Evolutionary conservation across 768 basidiomycete genomes (phyloP).

Genomic region (Boletus sp.): DNA sequence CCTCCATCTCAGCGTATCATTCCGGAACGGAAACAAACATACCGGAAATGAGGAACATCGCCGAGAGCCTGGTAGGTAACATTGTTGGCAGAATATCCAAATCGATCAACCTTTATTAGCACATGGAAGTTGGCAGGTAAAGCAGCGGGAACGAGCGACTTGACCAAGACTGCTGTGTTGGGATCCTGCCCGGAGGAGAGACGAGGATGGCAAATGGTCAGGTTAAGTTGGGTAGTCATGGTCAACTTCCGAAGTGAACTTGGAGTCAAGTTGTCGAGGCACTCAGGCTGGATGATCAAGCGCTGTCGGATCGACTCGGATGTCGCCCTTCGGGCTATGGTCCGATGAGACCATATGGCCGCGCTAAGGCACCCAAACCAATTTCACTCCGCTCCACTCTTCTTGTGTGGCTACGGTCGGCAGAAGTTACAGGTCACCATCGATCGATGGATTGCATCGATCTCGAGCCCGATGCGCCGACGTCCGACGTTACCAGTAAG

Average conservation of each 20-base stretch:
- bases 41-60: conserved; percentile 43
- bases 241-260: not conserved
- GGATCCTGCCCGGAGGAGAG: conserved; percentile 34
- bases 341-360: no score
- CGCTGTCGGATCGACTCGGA: not conserved
- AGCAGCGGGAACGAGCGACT: conserved; percentile 17
- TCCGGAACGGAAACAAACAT: not conserved
- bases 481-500: no score
- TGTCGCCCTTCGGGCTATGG: not conserved
- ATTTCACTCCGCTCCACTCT: no score
- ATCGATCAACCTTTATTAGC: conserved; percentile 58
- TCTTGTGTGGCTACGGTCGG: no score
- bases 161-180: conserved; percentile 29
- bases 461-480: no score
- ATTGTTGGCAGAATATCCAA: conserved; percentile 73
- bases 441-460: no score
- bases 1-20: not conserved
- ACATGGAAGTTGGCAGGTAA: conserved; percentile 47
- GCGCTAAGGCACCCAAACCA: no score
- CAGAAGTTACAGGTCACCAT: no score
- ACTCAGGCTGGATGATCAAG: no score
- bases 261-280: no score
- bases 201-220: conserved; percentile 42
- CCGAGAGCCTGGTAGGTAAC: conserved; percentile 62
- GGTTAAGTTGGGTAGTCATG: conserved; percentile 22